Conservation (phyloP, 225 moss, liverwort and hornwort species). For the Physcomitrium patens region DNA sequence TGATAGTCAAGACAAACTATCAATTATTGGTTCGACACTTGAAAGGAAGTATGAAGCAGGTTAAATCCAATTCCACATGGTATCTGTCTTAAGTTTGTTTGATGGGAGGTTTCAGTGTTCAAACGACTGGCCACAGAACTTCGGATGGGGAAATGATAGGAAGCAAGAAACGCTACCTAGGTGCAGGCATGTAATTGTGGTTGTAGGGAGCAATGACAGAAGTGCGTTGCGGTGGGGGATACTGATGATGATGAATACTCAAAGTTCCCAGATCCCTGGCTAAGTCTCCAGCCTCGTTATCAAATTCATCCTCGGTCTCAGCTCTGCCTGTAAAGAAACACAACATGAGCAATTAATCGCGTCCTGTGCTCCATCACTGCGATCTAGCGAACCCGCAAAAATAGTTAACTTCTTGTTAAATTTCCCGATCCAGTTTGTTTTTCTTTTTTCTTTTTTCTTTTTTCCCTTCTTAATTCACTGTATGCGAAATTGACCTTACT, state of each 20-base stretch:
- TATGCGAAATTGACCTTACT: slow-evolving; percentile 34
- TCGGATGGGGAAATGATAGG: neutral
- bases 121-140: neutral
- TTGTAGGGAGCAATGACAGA: slow-evolving; percentile 43
- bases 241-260: slow-evolving; percentile 36
- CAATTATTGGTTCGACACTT: neutral
- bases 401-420: neutral
- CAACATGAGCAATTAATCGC: slow-evolving; percentile 6
- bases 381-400: neutral
- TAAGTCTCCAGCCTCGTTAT: slow-evolving; percentile 36
- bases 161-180: slow-evolving; percentile 27
- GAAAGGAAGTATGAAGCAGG: neutral
- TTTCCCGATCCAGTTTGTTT: neutral
- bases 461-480: no score
- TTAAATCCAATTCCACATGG: neutral
- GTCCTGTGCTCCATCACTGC: neutral
- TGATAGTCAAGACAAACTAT: no score
- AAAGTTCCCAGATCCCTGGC: slow-evolving; percentile 41
- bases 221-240: slow-evolving; percentile 56
- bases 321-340: slow-evolving; percentile 36
- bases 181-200: slow-evolving; percentile 42
- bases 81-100: neutral
- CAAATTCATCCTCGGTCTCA: slow-evolving; percentile 37
- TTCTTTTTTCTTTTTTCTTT: neutral
- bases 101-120: neutral